Conservation (phyloP, 2,329 filamentous ascomycete species). For the Trichoderma simmonsii region DNA sequence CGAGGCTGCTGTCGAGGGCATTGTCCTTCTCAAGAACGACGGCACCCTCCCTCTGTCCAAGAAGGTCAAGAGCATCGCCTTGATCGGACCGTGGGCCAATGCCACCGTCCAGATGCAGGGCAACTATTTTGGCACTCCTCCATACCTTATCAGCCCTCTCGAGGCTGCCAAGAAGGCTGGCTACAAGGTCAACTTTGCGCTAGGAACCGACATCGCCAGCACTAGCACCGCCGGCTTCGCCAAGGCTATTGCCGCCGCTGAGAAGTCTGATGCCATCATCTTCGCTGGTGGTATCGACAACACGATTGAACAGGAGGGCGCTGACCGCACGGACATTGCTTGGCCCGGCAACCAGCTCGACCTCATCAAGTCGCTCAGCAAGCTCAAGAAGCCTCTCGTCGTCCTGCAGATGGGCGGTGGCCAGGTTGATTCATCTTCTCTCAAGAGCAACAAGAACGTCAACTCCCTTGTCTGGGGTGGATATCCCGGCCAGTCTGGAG, state of each 20-base stretch:
- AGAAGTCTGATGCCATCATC: slow-evolving; percentile 47
- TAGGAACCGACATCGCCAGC: not conserved
- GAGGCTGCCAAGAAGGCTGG: slow-evolving; percentile 37
- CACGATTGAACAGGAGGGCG: slow-evolving; percentile 49
- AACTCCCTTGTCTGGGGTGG: slow-evolving; percentile 54
- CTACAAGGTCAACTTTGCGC: not conserved
- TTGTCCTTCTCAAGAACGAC: slow-evolving; percentile 60
- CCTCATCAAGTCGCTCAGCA: slow-evolving; percentile 40
- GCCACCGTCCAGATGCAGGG: slow-evolving; percentile 26
- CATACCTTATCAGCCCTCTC: slow-evolving; percentile 53
- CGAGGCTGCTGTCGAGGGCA: slow-evolving; percentile 55
- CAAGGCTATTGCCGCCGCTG: slow-evolving; percentile 35
- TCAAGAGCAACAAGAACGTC: slow-evolving; percentile 43
- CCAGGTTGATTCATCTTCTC: slow-evolving; percentile 50
- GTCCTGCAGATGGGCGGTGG: slow-evolving; percentile 48
- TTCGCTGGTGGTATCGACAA: slow-evolving; percentile 54
- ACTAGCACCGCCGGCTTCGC: slow-evolving; percentile 8
- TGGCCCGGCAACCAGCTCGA: slow-evolving; percentile 53
- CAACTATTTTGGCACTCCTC: slow-evolving; percentile 39
- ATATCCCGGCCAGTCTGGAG: slow-evolving; percentile 58
- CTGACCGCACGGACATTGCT: slow-evolving; percentile 47
- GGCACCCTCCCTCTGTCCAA: slow-evolving; percentile 50
- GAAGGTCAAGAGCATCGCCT: slow-evolving; percentile 18
- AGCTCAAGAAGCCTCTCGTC: slow-evolving; percentile 45
- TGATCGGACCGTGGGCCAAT: slow-evolving; percentile 34